Evolutionary conservation across 2,329 filamentous ascomycete species (phyloP), one percentile per base, ranked within the genome.

Genomic region (Aureobasidium lini): DNA sequence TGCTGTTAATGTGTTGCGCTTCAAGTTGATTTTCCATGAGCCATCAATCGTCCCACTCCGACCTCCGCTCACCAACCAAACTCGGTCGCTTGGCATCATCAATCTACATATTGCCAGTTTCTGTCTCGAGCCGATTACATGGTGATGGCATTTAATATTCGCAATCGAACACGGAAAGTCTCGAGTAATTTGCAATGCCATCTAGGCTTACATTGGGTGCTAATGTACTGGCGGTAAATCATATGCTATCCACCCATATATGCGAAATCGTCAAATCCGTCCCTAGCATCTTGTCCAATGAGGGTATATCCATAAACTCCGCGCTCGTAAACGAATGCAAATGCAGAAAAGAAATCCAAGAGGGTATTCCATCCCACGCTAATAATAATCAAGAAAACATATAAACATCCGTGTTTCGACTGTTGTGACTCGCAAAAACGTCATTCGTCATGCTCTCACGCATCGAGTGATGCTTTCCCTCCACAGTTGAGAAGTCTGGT

Each of bases 401-500:
- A 29, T 31, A 40, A 11, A 43, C 50, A 54, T 9, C 39, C 16
- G 16, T 50, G 32, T 40, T 36, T 40, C 40, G 9, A 11, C 15
- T 11, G n/a, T 23, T 15, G 18, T 11, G 8, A 47, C 29, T 10
- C 16, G 23, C 46, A 16, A 40, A 28, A 44, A 37, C 16, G 32
- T 43, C 34, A 10, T 32, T 16, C 13, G 29, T 28, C 52, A 23
- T 29, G 52, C 52, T 31, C 13, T 40, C 23, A 29, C 29, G 40
- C 53, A 37, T 49, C 56, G 43, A 31, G 23, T 28, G 48, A 52
- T 4, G 18, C 39, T 32, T 37, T 59, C 9, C 37, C 48, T 42
- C 74, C 72, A 60, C 81, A 73, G 63, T 81, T 79, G 63, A 83
- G 76, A 60, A 83, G 68, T 60, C 80, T 73, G 34, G 81, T 83